Conservation (phyloP, 441 rosid species). For the Jatropha multifida region DNA sequence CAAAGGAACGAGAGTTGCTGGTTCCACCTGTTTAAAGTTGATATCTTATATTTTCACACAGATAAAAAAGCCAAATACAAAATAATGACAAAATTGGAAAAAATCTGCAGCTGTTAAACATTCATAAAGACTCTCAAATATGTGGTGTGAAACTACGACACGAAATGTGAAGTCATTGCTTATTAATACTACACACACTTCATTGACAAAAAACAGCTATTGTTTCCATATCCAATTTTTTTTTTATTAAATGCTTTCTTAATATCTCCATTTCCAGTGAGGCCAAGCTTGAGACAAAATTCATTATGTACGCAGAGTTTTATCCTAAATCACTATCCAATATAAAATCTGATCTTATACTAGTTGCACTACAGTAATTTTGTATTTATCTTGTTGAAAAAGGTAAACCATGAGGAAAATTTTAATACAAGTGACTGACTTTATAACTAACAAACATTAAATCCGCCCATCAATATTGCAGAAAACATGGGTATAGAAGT, state of each 20-base stretch:
- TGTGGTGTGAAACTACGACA: background rate
- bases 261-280: background rate
- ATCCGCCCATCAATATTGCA: background rate
- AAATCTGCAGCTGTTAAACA: background rate
- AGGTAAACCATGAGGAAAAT: background rate
- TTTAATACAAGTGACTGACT: background rate
- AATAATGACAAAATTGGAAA: slow-evolving; percentile 2
- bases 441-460: background rate
- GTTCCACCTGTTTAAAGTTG: slow-evolving; percentile 66
- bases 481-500: background rate
- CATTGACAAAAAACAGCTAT: background rate
- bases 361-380: background rate
- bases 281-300: background rate
- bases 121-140: background rate
- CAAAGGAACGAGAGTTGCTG: slow-evolving; percentile 94
- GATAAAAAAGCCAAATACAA: background rate
- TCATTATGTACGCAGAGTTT: background rate
- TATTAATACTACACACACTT: background rate
- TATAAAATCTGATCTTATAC: background rate
- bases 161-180: background rate
- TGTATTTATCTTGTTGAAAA: slow-evolving; percentile 1
- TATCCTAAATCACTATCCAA: background rate
- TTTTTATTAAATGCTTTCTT: background rate
- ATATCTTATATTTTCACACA: background rate
- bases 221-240: background rate